phyloP scores from a whole-genome alignment of 2,329 filamentous ascomycete genomes.

The Hymenoscyphus fructigenus region DNA sequence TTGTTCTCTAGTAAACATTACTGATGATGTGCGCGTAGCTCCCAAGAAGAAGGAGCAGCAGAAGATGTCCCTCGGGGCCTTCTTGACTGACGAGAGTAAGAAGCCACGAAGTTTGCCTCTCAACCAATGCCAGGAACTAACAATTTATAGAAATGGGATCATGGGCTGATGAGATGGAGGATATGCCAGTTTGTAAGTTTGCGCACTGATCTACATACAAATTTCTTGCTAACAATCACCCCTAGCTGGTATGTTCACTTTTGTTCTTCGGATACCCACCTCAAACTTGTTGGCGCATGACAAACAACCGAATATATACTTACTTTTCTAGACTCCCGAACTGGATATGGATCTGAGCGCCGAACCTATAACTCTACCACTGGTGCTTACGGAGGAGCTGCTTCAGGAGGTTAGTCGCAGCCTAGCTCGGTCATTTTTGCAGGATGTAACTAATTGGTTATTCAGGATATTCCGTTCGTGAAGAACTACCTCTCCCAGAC shows the following conservation, averaged over 20 bases:
- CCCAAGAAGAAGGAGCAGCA: slow-evolving; percentile 81
- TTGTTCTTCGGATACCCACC: not conserved
- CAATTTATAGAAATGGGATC: slow-evolving; percentile 68
- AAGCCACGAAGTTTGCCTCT: slow-evolving; percentile 31
- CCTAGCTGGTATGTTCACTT: slow-evolving; percentile 35
- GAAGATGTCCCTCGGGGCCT: slow-evolving; percentile 97
- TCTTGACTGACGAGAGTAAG: slow-evolving; percentile 89
- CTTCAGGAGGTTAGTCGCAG: slow-evolving; percentile 31
- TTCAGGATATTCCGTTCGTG: slow-evolving; percentile 62
- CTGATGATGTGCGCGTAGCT: slow-evolving; percentile 60
- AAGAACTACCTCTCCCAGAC: slow-evolving; percentile 81
- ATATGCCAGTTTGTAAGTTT: slow-evolving; percentile 47
- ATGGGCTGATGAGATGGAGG: slow-evolving; percentile 99
- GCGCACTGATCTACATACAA: not conserved
- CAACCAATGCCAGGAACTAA: slow-evolving; percentile 41
- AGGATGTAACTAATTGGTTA: slow-evolving; percentile 19
- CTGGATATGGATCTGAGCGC: slow-evolving; percentile 36
- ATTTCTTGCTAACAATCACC: slow-evolving; percentile 29
- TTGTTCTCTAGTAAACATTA: slow-evolving; percentile 15
- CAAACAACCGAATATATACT: slow-evolving; percentile 13
- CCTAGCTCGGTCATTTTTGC: slow-evolving; percentile 15
- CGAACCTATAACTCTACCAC: slow-evolving; percentile 37
- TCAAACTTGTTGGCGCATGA: not conserved
- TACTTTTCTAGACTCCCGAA: slow-evolving; percentile 34
- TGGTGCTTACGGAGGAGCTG: slow-evolving; percentile 34